Base-by-base conservation (phyloP, 2,329 filamentous ascomycete species). In the Penicillium digitatum region DNA sequence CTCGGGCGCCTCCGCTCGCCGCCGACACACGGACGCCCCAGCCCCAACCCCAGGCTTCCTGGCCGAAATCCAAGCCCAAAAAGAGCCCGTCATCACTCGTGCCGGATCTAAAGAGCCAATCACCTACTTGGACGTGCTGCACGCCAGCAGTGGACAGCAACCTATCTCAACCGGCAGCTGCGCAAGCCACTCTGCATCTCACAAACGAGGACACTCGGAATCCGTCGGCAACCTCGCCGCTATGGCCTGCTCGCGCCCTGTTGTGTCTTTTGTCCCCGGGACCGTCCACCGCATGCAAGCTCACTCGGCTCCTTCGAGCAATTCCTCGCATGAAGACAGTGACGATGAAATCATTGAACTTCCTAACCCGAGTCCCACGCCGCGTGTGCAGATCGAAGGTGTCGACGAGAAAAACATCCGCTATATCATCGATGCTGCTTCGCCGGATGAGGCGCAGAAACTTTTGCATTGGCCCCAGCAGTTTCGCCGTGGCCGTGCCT, bases 11-110 rank as follows among this genome's bases (percentile, higher is more conserved):
- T 44, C 62, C 29, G 48, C 59, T 39, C 69, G 66, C 52, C 68
- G 74, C 57, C 66, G 74, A 50, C 74, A 76, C 60, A 76, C 74
- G 14, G 74, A 75, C 49, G 73, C 72, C 26, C 72, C 72, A 18
- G 63, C 66, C n/a, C 70, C 72, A 4, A 69, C 69, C 8, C 59
- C 66, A 5, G 63, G 61, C 3, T 62, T 73, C 48, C 51, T 73
- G 3, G 61, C 57, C 29, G 62, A 67, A 14, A 59, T 63, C 16
- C 42, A 62, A 22, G 52, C 56, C 7, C 38, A 24, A 12, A 43
- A 60, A 24, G 46, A 56, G 18, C 37, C 31, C 3, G 37, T 35
- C 20, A 37, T 22, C 10, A 40, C 52, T 4, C 37, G 53, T 18
- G 37, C 50, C 11, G 40, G 31, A 11, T 12, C 51, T 16, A 50